A percentile compares a stretch with the other conserved stretches of the same genome.
phyloP scores from a whole-genome alignment of 1,284 basidiomycete species.

The Ustilago sp. region DNA sequence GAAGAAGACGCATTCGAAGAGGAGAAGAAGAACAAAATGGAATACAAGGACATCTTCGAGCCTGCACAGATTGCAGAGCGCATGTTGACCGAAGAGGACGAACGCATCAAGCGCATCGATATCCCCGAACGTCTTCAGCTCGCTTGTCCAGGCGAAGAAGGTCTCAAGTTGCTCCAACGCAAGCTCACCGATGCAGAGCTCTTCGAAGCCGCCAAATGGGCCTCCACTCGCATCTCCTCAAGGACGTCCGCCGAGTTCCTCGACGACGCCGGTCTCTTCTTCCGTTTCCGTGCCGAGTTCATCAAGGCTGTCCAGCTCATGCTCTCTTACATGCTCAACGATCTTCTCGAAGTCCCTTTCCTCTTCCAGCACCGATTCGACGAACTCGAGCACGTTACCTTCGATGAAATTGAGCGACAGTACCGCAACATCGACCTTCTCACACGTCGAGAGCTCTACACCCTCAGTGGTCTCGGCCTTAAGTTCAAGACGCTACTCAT shows the following conservation, averaged over 20 bases:
- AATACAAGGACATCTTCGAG: conserved; percentile 95
- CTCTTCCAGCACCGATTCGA: conserved; percentile 94
- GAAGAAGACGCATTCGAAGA: conserved; percentile 54
- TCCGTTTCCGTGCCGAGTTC: conserved; percentile 78
- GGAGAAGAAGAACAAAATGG: conserved; percentile 72
- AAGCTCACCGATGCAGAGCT: conserved; percentile 78
- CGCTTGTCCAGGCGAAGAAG: conserved; percentile 74
- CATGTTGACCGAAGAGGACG: conserved; percentile 93
- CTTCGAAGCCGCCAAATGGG: conserved; percentile 87
- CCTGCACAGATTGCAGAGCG: conserved; percentile 94
- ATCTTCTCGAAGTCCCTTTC: conserved; percentile 91
- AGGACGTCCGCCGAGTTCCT: conserved; percentile 74
- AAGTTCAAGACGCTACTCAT: conserved; percentile 65
- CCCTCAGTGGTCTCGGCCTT: conserved; percentile 78
- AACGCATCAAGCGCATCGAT: conserved; percentile 86
- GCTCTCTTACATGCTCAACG: conserved; percentile 85
- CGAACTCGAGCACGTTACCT: conserved; percentile 79
- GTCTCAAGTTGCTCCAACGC: conserved; percentile 75
- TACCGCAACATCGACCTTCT: conserved; percentile 58
- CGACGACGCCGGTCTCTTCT: conserved; percentile 74
- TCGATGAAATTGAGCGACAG: conserved; percentile 35
- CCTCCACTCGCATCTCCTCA: conserved; percentile 83
- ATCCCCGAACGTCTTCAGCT: conserved; percentile 97
- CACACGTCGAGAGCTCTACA: conserved; percentile 60
- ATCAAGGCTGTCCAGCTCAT: conserved; percentile 83